phyloP scores from a whole-genome alignment of 306 rosid species.

The Rubus parviflorus region DNA sequence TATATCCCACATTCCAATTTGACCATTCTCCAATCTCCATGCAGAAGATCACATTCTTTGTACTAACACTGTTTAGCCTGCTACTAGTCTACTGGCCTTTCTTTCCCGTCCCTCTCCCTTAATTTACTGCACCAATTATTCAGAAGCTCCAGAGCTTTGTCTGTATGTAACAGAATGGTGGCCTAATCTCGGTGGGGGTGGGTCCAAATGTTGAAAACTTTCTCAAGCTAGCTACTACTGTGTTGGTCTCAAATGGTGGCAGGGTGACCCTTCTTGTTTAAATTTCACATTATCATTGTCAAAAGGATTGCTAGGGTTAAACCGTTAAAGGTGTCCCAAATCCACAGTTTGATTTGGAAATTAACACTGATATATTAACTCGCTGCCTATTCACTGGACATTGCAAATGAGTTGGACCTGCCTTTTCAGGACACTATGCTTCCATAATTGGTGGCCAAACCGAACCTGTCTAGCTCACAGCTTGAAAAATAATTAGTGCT shows the following conservation, averaged over 20 bases:
- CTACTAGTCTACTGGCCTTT: neutral
- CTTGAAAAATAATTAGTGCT: neutral
- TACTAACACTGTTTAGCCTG: neutral
- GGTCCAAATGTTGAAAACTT: constrained; percentile 15
- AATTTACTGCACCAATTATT: constrained; percentile 19
- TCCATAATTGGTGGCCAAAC: constrained; percentile 6
- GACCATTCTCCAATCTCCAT: constrained; percentile 26
- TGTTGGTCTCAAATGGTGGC: neutral
- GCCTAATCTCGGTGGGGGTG: constrained; percentile 13
- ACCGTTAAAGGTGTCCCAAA: neutral
- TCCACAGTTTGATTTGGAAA: neutral
- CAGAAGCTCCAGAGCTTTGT: neutral
- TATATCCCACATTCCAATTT: constrained; percentile 10
- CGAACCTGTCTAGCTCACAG: neutral
- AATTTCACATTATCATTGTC: constrained; percentile 12
- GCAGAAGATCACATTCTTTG: neutral
- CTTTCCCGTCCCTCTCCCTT: neutral
- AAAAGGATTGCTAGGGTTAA: neutral
- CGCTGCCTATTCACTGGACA: constrained; percentile 22
- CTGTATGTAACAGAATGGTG: neutral
- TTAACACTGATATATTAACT: neutral
- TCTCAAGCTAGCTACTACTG: neutral
- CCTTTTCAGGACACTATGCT: constrained; percentile 17
- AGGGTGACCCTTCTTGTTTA: constrained; percentile 5
- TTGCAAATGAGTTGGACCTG: constrained; percentile 9